These are phyloP conservation scores for Neckera pumila DNA, from an alignment of 225 moss, liverwort and hornwort genomes.

Conservation along the genomic window DNA sequence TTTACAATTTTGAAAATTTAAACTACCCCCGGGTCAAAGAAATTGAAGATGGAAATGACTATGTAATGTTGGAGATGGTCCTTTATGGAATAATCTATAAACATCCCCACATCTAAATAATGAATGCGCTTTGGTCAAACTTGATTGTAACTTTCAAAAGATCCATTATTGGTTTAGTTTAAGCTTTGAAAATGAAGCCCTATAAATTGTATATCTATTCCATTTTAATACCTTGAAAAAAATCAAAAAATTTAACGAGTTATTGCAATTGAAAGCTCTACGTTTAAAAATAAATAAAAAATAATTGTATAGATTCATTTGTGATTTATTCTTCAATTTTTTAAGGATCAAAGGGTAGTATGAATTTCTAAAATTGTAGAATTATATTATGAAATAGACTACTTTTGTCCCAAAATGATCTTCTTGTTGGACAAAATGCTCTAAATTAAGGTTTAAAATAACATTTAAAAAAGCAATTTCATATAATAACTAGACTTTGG, in stretches of 20 bases:
- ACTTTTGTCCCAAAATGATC: no score
- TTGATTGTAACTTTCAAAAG: not conserved
- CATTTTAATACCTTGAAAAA: not conserved
- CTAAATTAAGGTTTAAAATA: no score
- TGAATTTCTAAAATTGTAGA: no score
- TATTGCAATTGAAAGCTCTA: not conserved
- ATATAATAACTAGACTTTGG: no score
- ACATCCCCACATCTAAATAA: fast-evolving
- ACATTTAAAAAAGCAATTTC: no score
- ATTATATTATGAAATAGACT: no score
- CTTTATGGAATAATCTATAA: not conserved
- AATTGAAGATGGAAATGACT: not conserved
- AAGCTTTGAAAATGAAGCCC: not conserved
- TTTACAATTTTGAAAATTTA: no score
- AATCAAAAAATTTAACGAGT: not conserved
- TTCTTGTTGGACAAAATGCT: no score
- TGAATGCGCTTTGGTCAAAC: not conserved
- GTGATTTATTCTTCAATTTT: not conserved
- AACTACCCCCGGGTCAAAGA: fast-evolving
- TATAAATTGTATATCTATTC: not conserved
- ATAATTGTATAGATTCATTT: not conserved
- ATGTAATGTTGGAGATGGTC: not conserved
- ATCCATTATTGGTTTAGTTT: not conserved
- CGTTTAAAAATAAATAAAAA: not conserved
- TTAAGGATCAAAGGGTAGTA: fast-evolving